phyloP scores from a whole-genome alignment of 345 rosid genomes.

The Populus nigra region DNA sequence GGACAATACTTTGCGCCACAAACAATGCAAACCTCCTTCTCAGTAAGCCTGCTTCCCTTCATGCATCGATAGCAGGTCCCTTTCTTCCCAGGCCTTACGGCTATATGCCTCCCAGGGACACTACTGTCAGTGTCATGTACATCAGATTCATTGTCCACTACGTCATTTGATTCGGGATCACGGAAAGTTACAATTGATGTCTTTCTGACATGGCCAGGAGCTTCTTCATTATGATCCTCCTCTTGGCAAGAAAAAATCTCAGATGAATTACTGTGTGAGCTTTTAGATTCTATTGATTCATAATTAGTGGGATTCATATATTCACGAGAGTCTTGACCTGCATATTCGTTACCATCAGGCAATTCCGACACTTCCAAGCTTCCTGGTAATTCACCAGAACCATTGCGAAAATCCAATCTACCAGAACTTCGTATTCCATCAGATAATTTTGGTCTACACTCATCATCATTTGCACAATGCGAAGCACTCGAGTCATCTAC shows the following conservation, averaged over 20 bases:
- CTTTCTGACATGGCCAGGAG: constrained; percentile 36
- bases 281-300: constrained; percentile 30
- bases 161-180: constrained; percentile 43
- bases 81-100: constrained; percentile 61
- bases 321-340: constrained; percentile 20
- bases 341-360: constrained; percentile 7
- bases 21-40: constrained; percentile 80
- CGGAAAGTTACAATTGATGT: constrained; percentile 54
- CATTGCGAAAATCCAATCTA: constrained; percentile 20
- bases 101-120: constrained; percentile 30
- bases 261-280: constrained; percentile 33
- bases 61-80: constrained; percentile 76
- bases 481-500: constrained; percentile 20
- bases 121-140: constrained; percentile 35
- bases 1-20: constrained; percentile 76
- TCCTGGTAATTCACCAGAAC: constrained; percentile 14
- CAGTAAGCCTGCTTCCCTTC: constrained; percentile 57
- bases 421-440: constrained; percentile 12
- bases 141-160: constrained; percentile 34
- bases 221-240: constrained; percentile 28
- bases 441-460: not conserved
- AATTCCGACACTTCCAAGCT: constrained; percentile 14
- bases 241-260: constrained; percentile 37
- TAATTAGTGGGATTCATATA: constrained; percentile 27
- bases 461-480: not conserved